Percentiles rank a stretch among this genome's conserved stretches.
Conservation (phyloP, 768 basidiomycete genomes). For the Leccinum subtestaceum region DNA sequence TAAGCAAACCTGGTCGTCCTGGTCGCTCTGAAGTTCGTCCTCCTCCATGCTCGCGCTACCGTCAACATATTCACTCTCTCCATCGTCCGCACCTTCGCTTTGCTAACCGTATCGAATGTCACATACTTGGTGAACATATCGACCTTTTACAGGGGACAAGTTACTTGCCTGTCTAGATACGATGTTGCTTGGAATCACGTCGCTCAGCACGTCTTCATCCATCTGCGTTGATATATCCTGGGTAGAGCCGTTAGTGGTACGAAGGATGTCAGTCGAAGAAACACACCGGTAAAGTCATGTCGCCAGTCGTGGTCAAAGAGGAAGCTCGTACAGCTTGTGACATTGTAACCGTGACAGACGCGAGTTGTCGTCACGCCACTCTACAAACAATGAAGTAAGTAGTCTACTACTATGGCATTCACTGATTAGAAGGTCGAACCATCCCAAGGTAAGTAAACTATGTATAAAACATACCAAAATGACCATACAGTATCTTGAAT, state of each 20-base stretch:
- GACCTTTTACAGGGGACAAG: neutral
- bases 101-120: constrained; percentile 37
- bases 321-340: constrained; percentile 13
- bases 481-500: neutral
- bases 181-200: constrained; percentile 88
- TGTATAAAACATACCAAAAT: neutral
- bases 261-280: neutral
- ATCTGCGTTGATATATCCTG: constrained; percentile 24
- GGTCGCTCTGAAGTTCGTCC: constrained; percentile 60
- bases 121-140: constrained; percentile 8
- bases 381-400: neutral
- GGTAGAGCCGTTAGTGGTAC: neutral
- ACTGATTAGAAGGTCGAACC: neutral
- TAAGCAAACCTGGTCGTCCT: constrained; percentile 36
- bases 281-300: constrained; percentile 26
- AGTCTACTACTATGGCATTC: too few species aligned
- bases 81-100: constrained; percentile 71
- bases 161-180: constrained; percentile 76
- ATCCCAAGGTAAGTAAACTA: too few species aligned
- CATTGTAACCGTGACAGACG: constrained; percentile 22
- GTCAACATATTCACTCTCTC: constrained; percentile 64
- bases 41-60: constrained; percentile 55
- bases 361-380: constrained; percentile 15
- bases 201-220: constrained; percentile 84
- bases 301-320: constrained; percentile 22